Conservation (phyloP, 495 filamentous ascomycete species). For the Xylaria palmicola region DNA sequence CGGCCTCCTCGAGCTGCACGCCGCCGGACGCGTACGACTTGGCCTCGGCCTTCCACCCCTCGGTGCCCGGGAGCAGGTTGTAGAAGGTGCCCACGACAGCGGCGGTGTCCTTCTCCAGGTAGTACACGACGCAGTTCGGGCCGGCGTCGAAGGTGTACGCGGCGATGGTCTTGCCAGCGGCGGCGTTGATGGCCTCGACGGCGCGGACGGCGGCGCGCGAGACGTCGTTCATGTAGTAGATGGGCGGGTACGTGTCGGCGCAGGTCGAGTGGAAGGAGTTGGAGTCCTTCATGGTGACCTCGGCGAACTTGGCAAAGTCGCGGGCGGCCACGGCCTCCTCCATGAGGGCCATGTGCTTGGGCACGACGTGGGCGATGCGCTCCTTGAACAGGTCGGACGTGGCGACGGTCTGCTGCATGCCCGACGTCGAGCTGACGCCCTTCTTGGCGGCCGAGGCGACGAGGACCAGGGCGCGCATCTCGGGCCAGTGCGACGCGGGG, state of each 20-base stretch:
- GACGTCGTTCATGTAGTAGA: slow-evolving; percentile 97
- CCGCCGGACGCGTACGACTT: slow-evolving; percentile 45
- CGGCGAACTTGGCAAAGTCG: slow-evolving; percentile 85
- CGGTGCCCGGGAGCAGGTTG: slow-evolving; percentile 47
- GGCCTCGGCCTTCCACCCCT: slow-evolving; percentile 60
- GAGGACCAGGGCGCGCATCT: slow-evolving; percentile 86
- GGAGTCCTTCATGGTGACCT: slow-evolving; percentile 91
- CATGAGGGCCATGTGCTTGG: slow-evolving; percentile 82
- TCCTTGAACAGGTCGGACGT: slow-evolving; percentile 80
- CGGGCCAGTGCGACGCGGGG: slow-evolving; percentile 84
- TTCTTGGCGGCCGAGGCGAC: slow-evolving; percentile 94
- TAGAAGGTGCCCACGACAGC: slow-evolving; percentile 73
- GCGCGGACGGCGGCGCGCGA: slow-evolving; percentile 78
- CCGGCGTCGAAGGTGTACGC: slow-evolving; percentile 98
- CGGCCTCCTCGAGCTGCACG: slow-evolving; percentile 56
- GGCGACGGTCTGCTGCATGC: slow-evolving; percentile 93
- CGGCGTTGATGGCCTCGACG: slow-evolving; percentile 83
- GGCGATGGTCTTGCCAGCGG: slow-evolving; percentile 68
- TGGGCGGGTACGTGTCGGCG: slow-evolving; percentile 90
- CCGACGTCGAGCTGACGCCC: slow-evolving; percentile 82
- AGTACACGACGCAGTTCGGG: slow-evolving; percentile 96
- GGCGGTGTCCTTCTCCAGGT: slow-evolving; percentile 70
- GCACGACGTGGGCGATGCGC: slow-evolving; percentile 72
- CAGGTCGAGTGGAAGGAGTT: slow-evolving; percentile 97
- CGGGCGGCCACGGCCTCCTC: slow-evolving; percentile 70